phyloP scores from a whole-genome alignment of 2,329 filamentous ascomycete species.

The Trichocomaceae sp. region DNA sequence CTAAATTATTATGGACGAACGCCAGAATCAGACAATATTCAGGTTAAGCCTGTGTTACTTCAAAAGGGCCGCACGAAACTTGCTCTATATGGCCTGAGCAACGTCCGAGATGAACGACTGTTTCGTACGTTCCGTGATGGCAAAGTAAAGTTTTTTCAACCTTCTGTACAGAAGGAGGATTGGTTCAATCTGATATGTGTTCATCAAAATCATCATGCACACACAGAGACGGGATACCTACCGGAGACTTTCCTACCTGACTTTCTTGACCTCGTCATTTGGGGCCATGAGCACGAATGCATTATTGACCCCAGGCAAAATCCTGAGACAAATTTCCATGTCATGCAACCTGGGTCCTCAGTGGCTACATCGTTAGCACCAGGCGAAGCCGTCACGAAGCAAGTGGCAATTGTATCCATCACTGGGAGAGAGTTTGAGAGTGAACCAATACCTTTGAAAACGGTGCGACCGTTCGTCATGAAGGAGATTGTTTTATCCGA shows the following conservation, averaged over 20 bases:
- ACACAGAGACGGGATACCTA: conserved; percentile 87
- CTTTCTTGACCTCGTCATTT: conserved; percentile 85
- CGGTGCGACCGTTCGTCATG: conserved; percentile 85
- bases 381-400: conserved; percentile 84
- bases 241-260: conserved; percentile 88
- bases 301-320: conserved; percentile 78
- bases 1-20: conserved; percentile 95
- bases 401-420: conserved; percentile 78
- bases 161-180: conserved; percentile 69
- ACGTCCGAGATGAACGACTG: conserved; percentile 89
- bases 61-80: conserved; percentile 93
- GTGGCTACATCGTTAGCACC: conserved; percentile 87
- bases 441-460: conserved; percentile 76
- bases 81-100: conserved; percentile 88
- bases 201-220: conserved; percentile 91
- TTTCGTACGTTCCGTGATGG: conserved; percentile 89
- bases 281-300: conserved; percentile 98
- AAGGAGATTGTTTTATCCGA: conserved; percentile 70
- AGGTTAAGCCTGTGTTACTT: conserved; percentile 81
- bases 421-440: conserved; percentile 74
- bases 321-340: conserved; percentile 81
- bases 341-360: conserved; percentile 96
- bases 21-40: conserved; percentile 86
- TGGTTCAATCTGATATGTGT: conserved; percentile 97
- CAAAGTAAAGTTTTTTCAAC: conserved; percentile 89